phyloP scores from a whole-genome alignment of 1,139 yeast species.

The Yamadazyma oceani region DNA sequence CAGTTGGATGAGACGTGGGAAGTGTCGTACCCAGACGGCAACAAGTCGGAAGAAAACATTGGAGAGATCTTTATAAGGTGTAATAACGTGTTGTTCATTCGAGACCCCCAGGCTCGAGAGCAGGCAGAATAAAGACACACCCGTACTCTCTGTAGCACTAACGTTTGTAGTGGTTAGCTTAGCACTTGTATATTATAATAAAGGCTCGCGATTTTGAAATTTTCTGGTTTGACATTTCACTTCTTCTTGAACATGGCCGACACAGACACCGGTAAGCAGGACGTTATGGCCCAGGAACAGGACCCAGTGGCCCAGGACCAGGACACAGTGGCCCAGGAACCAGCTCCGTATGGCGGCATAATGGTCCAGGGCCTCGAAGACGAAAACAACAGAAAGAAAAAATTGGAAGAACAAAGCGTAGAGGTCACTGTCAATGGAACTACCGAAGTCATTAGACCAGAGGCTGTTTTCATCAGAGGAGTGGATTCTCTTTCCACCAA shows the following conservation, averaged over 20 bases:
- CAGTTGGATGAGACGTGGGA: constrained; percentile 75
- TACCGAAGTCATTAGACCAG: constrained; percentile 39
- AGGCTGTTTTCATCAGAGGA: constrained; percentile 57
- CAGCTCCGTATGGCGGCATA: constrained; percentile 46
- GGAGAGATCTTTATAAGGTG: constrained; percentile 89
- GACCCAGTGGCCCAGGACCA: neutral
- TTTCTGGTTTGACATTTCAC: neutral
- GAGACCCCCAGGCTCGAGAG: constrained; percentile 23
- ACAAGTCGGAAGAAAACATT: constrained; percentile 51
- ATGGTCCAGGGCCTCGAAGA: constrained; percentile 42
- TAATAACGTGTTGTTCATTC: constrained; percentile 72
- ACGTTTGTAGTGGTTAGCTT: neutral
- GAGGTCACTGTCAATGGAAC: constrained; percentile 35
- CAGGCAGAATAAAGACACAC: too few relatives aligned
- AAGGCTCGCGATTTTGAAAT: neutral
- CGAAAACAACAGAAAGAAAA: constrained; percentile 33
- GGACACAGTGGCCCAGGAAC: constrained; percentile 20
- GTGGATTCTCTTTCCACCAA: constrained; percentile 69
- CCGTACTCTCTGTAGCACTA: too few relatives aligned
- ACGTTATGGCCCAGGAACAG: too few relatives aligned
- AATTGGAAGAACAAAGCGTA: constrained; percentile 33
- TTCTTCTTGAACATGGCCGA: too few relatives aligned
- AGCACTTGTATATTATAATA: neutral
- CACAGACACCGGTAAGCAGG: too few relatives aligned
- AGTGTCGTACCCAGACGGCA: constrained; percentile 43